Percentiles rank a stretch among this genome's conserved stretches.
Evolutionary conservation across 306 rosid species (phyloP).

Genomic region (Betula pendula): DNA sequence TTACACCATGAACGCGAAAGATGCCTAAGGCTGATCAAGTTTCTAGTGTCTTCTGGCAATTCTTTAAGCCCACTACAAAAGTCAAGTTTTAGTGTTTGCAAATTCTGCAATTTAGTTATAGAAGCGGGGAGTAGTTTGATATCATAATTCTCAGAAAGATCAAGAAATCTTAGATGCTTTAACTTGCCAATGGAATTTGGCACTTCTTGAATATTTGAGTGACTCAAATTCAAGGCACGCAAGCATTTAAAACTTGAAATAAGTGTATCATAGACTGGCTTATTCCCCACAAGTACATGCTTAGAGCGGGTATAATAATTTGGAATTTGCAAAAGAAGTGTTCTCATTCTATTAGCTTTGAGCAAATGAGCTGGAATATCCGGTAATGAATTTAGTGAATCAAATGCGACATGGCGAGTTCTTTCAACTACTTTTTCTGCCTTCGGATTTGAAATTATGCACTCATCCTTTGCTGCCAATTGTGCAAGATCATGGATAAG

Average conservation of each 20-base stretch:
- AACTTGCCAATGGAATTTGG: background rate
- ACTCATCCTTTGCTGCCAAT: background rate
- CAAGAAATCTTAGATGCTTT: conserved; percentile 3
- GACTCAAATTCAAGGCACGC: background rate
- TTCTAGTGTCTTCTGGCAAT: conserved; percentile 3
- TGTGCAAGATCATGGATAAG: conserved; percentile 1
- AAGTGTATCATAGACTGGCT: background rate
- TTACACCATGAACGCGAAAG: background rate
- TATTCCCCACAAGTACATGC: background rate
- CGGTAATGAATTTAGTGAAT: background rate
- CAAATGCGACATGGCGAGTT: conserved; percentile 11
- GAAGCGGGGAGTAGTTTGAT: background rate
- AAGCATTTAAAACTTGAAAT: background rate
- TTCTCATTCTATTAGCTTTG: background rate
- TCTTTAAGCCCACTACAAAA: conserved; percentile 1
- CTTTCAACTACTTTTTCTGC: background rate
- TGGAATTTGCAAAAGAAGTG: background rate
- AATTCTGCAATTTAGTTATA: background rate
- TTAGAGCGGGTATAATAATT: fast-evolving
- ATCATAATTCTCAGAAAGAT: background rate
- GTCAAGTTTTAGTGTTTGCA: background rate
- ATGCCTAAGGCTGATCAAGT: conserved; percentile 9
- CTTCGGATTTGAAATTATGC: background rate
- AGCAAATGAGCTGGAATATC: background rate
- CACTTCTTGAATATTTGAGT: background rate